Percentiles rank a stretch among this genome's conserved stretches.
These are phyloP conservation scores for Cryphonectria nitschkei DNA, from an alignment of 2,329 filamentous ascomycete species.

Conservation along the genomic window DNA sequence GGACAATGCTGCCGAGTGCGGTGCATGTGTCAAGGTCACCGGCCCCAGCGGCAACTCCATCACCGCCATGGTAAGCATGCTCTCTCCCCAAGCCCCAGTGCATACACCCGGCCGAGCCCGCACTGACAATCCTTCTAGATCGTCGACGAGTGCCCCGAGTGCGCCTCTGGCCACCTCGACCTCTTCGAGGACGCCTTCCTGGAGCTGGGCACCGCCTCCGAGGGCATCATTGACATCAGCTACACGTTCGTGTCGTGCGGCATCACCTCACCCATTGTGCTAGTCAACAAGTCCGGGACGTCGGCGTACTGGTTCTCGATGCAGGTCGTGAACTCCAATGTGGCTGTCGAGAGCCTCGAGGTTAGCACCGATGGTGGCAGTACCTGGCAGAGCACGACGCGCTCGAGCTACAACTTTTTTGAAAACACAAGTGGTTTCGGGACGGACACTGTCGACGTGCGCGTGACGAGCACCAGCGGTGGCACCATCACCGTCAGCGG, in stretches of 20 bases:
- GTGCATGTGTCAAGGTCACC: conserved; percentile 63
- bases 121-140: conserved; percentile 36
- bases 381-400: conserved; percentile 60
- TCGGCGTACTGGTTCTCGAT: conserved; percentile 53
- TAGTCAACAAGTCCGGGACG: conserved; percentile 50
- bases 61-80: conserved; percentile 62
- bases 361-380: conserved; percentile 63
- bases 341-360: conserved; percentile 58
- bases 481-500: conserved; percentile 54
- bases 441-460: conserved; percentile 55
- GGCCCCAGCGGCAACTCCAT: conserved; percentile 60
- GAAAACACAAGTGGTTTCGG: conserved; percentile 62
- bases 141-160: conserved; percentile 51
- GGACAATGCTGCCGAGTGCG: conserved; percentile 60
- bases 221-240: conserved; percentile 41
- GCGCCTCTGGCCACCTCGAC: conserved; percentile 46
- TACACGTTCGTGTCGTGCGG: conserved; percentile 46
- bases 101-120: not conserved
- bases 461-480: conserved; percentile 58
- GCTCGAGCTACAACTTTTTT: conserved; percentile 64
- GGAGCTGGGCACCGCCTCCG: conserved; percentile 41
- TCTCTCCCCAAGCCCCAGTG: not conserved
- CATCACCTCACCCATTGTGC: conserved; percentile 46
- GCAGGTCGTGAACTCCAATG: conserved; percentile 67
- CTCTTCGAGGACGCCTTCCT: conserved; percentile 49